A percentile compares a stretch with the other conserved stretches of the same genome.
Evolutionary conservation across 768 basidiomycete genomes (phyloP).

Genomic region (Boletales sp.): DNA sequence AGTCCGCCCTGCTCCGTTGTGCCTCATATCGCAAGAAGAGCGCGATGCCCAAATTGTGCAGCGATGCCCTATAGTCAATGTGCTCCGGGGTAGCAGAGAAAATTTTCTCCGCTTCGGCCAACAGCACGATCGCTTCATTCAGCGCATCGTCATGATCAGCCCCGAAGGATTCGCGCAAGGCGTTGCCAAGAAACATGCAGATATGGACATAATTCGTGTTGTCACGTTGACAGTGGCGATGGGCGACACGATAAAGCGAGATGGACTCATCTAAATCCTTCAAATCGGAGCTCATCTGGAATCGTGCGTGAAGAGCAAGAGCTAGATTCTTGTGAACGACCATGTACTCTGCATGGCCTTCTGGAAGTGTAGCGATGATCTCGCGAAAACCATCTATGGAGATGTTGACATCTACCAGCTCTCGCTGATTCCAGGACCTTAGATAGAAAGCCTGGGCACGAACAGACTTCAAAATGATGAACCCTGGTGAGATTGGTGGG

Average conservation of each 20-base stretch:
- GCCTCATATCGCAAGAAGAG: constrained; percentile 15
- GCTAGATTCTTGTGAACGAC: constrained; percentile 10
- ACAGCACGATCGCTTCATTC: constrained; percentile 23
- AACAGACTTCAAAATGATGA: constrained; percentile 4
- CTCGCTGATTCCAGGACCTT: constrained; percentile 8
- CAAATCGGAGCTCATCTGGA: background rate
- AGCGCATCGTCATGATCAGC: constrained; percentile 5
- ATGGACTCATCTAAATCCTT: constrained; percentile 25
- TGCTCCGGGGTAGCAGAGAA: constrained; percentile 4
- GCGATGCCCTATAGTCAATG: constrained; percentile 1
- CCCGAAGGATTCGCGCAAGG: constrained; percentile 12
- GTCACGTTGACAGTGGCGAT: constrained; percentile 4
- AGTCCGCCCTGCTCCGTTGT: constrained; percentile 7
- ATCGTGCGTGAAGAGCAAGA: constrained; percentile 17
- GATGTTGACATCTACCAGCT: constrained; percentile 3
- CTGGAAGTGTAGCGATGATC: constrained; percentile 5
- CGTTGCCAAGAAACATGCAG: constrained; percentile 16
- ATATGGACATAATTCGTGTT: constrained; percentile 4
- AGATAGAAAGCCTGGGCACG: constrained; percentile 16
- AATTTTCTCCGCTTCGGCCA: constrained; percentile 16
- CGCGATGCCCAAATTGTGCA: constrained; percentile 8
- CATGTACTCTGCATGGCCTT: constrained; percentile 9
- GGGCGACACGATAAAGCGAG: constrained; percentile 11
- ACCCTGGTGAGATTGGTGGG: background rate
- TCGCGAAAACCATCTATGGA: constrained; percentile 13